Evolutionary conservation across 2,329 filamentous ascomycete species (phyloP), one percentile per base, ranked within the genome.

Genomic region (Arthrobotrys musiformis): DNA sequence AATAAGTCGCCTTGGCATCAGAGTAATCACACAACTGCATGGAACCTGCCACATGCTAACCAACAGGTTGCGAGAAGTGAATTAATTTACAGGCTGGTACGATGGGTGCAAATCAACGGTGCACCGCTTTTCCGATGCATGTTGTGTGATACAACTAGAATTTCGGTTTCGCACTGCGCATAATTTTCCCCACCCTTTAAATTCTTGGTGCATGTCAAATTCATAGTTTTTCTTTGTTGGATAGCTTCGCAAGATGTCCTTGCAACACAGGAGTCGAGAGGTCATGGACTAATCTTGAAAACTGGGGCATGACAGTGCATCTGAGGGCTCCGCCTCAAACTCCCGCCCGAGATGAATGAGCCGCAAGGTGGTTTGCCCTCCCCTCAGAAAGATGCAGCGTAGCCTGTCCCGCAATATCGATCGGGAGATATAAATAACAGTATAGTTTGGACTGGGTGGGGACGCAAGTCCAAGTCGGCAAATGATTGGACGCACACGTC

Each of bases 381-480:
- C 30, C 28, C 35, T 37, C 50, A 56, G 48, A 52, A 19, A 22
- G 48, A 42, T 40, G 35, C 33, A 56, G 24, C 52, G 46, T 3
- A 15, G 26, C 58, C 13, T 19, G 28, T 48, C 40, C 46, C 52
- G 42, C 48, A 30, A 56, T 60, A 67, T 73, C 42, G 61, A 50
- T 40, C 26, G 35, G 56, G 54, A 60, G 69, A 73, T 67, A 66
- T 33, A 73, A 66, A 66, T 66, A 73, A 67, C 48, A 28, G 28
- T 58, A 40, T 40, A 40, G 54, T 58, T 58, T 58, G 54, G 33
- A n/a, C 24, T 40, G 8, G 54, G 54, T 58, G 42, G 44, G 61
- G 15, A 42, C 33, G 35, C 22, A 24, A 35, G 46, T 24, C 64
- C 2, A 26, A 63, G 17, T 52, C 46, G 8, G 33, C 26, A 44